phyloP scores from a whole-genome alignment of 345 rosid genomes.

The Brassica napus region DNA sequence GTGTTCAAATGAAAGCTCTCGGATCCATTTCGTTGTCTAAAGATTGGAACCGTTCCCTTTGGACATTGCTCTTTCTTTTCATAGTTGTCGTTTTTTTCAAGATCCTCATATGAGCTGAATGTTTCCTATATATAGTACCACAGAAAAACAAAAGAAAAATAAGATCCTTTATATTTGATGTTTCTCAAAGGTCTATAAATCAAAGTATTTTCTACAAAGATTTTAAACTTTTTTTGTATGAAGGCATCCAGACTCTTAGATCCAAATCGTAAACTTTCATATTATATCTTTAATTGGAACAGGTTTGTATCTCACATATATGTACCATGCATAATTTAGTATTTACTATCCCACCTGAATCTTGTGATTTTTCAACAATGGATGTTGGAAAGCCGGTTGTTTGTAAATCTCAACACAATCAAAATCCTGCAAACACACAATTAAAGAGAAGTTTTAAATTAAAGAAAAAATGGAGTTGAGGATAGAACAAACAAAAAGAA shows the following conservation, averaged over 20 bases:
- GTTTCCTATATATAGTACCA: constrained; percentile 13
- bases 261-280: neutral
- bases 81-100: constrained; percentile 2
- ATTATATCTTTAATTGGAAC: neutral
- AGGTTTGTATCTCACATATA: neutral
- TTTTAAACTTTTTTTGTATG: neutral
- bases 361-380: constrained; percentile 32
- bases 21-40: constrained; percentile 11
- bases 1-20: constrained; percentile 13
- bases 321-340: neutral
- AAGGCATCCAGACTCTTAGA: neutral
- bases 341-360: constrained; percentile 20
- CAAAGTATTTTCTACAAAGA: neutral
- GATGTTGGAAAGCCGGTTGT: constrained; percentile 33
- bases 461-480: neutral
- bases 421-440: constrained; percentile 19
- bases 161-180: neutral
- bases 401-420: constrained; percentile 31
- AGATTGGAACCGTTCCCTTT: constrained; percentile 23
- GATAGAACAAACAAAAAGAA: constrained; percentile 1
- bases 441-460: neutral
- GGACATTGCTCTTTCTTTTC: constrained; percentile 16
- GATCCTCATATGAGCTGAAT: constrained; percentile 4
- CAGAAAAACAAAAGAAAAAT: neutral
- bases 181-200: neutral